Conservation (phyloP, 2,329 filamentous ascomycete genomes). For the Neocucurbitaria cava region DNA sequence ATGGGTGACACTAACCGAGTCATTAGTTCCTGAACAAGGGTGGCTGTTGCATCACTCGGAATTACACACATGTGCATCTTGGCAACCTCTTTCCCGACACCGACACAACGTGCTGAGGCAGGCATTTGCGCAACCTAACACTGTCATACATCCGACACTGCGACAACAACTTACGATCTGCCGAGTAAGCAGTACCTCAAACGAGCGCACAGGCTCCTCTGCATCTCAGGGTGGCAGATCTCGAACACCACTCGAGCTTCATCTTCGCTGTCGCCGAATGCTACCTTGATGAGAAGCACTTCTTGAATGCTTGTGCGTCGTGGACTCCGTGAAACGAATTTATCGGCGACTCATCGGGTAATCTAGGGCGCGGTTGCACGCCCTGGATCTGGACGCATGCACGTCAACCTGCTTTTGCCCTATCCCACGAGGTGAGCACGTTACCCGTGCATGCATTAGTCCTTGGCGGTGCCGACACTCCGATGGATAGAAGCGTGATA, state of each 20-base stretch:
- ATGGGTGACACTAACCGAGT: neutral
- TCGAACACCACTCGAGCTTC: neutral
- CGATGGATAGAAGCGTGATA: neutral
- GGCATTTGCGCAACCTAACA: too few species aligned
- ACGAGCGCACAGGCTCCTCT: neutral
- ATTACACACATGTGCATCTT: too few species aligned
- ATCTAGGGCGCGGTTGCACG: neutral
- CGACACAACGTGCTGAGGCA: too few species aligned
- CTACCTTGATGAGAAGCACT: neutral
- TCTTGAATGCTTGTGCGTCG: neutral
- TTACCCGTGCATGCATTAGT: slow-evolving; percentile 2
- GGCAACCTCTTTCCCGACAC: too few species aligned
- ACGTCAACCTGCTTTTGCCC: neutral
- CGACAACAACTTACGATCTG: neutral
- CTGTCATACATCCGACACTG: neutral
- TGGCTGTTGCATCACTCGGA: too few species aligned
- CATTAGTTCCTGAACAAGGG: too few species aligned
- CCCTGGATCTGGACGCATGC: neutral
- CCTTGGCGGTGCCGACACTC: neutral
- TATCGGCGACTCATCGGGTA: neutral
- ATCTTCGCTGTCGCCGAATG: neutral
- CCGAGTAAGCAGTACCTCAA: too few species aligned
- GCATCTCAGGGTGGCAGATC: neutral
- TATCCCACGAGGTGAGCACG: slow-evolving; percentile 10
- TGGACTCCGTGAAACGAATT: neutral